phyloP scores from a whole-genome alignment of 2,329 filamentous ascomycete genomes.

The Pezicula rhizophila region DNA sequence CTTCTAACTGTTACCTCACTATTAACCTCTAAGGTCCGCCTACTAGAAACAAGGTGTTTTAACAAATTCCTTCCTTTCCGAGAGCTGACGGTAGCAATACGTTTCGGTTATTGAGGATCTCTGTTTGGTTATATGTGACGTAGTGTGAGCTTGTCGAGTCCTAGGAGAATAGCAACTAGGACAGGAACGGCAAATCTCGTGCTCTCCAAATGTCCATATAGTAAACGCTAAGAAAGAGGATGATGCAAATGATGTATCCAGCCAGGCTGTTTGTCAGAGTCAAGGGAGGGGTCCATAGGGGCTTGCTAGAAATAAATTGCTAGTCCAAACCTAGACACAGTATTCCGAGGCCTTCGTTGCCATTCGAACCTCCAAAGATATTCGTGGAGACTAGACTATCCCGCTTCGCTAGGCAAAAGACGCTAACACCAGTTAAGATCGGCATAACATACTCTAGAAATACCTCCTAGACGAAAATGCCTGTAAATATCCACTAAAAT shows the following conservation, averaged over 20 bases:
- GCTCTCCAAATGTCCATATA: conserved; percentile 35
- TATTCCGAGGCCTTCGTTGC: conserved; percentile 40
- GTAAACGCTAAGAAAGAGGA: conserved; percentile 30
- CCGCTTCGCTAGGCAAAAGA: conserved; percentile 64
- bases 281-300: conserved; percentile 3
- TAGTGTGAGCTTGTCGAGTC: conserved; percentile 27
- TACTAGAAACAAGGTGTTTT: too few relatives aligned
- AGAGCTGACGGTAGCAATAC: too few relatives aligned
- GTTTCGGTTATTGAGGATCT: conserved; percentile 37
- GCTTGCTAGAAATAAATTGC: conserved; percentile 32
- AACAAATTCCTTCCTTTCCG: too few relatives aligned
- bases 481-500: conserved; percentile 26
- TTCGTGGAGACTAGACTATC: conserved; percentile 63
- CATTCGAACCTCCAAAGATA: conserved; percentile 62
- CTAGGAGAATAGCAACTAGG: conserved; percentile 32
- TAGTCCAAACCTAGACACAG: conserved; percentile 34
- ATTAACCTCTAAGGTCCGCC: too few relatives aligned
- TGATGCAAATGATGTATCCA: conserved; percentile 17
- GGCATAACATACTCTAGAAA: conserved; percentile 56
- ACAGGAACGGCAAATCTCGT: conserved; percentile 34
- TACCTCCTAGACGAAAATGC: conserved; percentile 45
- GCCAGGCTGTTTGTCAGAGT: conserved; percentile 20
- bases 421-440: conserved; percentile 63
- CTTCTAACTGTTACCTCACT: too few relatives aligned
- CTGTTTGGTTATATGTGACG: conserved; percentile 35